Base-by-base conservation (phyloP, 768 basidiomycete species). In the Butyriboletus loyo region DNA sequence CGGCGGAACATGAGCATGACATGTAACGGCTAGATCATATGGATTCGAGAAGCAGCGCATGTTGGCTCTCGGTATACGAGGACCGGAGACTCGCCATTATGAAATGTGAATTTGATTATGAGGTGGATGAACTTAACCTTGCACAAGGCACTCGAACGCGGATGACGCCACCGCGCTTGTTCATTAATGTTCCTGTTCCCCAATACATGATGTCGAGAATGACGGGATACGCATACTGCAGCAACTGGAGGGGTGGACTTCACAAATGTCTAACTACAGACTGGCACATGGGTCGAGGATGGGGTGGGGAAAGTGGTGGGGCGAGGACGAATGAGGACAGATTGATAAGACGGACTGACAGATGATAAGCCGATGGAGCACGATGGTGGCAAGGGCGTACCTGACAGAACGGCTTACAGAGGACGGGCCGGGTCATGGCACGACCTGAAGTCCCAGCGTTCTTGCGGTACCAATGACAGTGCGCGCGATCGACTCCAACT, bases 391-490 rank as follows among this genome's bases (percentile, higher is more conserved):
- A 63, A 59, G 47, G 44, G 42, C 66, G 62, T 64, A 69, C 68
- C 65, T 66, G 52, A 47, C 41, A 32, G 39, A 35, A 55, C 46
- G 46, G 46, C 47, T 52, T 44, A 42, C 50, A 48, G 54, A 46
- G 45, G 42, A 48, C 54, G 52, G 49, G 36, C 57, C 59, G 58
- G 57, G 64, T 84, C 77, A 98, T 67, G 90, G 86, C 55, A 98
- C 86, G 50, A 98, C 92, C 65, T 88, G 84, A 41, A 99, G 77
- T 30, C 97, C 97, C 65, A 97, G 74, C 56, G 86, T 92, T 77
- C 77, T 86, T 46, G 93, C 93, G 60, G 88, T 91, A 45, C 92
- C 95, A 59, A 97, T 75, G 57, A 98, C 78, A 69, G 89, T 90
- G 66, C 86, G 86, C 27, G 92, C 87, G 46, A 99, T 87, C 61